Conservation (phyloP, 2,329 filamentous ascomycete species). For the Aspergillus jensenii region DNA sequence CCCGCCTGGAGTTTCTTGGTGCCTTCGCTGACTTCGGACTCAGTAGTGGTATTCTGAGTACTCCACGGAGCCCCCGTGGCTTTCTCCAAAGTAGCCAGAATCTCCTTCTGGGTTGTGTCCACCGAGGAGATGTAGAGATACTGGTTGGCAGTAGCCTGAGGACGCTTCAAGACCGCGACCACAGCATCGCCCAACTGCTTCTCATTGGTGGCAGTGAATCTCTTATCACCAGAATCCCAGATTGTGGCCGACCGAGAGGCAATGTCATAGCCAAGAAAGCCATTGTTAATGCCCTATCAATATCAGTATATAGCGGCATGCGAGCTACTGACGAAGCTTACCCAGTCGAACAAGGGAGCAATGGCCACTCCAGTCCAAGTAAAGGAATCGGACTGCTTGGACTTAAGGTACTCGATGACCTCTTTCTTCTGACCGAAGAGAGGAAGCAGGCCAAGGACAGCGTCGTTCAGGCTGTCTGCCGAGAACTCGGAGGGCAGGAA, state of each 20-base stretch:
- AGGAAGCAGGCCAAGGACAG: conserved; percentile 24
- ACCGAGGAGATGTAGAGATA: conserved; percentile 60
- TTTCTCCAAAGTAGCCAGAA: conserved; percentile 55
- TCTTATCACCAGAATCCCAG: conserved; percentile 57
- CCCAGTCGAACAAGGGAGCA: conserved; percentile 63
- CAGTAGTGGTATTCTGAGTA: conserved; percentile 41
- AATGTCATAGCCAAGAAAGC: conserved; percentile 55
- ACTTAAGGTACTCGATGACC: conserved; percentile 53
- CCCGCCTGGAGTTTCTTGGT: conserved; percentile 20
- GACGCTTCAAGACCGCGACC: conserved; percentile 50
- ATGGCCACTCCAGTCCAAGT: conserved; percentile 61
- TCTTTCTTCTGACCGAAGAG: conserved; percentile 27
- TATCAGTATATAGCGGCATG: neutral
- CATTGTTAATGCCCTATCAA: conserved; percentile 46
- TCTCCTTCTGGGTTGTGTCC: conserved; percentile 57
- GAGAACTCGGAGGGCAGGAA: conserved; percentile 38
- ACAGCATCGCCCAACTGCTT: conserved; percentile 54
- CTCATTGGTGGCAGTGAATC: conserved; percentile 54
- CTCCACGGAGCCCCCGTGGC: conserved; percentile 53
- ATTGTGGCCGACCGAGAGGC: conserved; percentile 52
- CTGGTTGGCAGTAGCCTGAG: conserved; percentile 56
- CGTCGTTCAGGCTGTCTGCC: conserved; percentile 24
- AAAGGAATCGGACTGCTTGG: conserved; percentile 48
- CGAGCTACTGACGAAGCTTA: neutral
- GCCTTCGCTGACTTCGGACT: conserved; percentile 19